Evolutionary conservation across 768 basidiomycete genomes (phyloP).

Genomic region (Saitozyma podzolica): DNA sequence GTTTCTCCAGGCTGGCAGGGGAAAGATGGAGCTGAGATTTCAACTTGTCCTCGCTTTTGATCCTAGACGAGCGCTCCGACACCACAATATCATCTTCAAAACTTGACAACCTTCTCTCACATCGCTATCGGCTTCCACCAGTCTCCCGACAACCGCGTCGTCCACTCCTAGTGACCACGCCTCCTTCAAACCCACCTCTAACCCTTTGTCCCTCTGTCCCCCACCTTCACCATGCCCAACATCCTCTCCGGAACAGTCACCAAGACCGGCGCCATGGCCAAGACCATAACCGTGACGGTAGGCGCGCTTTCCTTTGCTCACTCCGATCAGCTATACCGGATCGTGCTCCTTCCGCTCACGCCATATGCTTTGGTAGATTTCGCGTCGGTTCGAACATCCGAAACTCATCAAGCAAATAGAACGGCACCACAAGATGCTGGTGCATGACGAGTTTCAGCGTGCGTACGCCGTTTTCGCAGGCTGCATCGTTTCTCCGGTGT

Average conservation of each 20-base stretch:
- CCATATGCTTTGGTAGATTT: conserved; percentile 16
- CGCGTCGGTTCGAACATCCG: conserved; percentile 44
- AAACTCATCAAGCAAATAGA: conserved; percentile 41
- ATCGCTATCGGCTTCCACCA: too few relatives aligned
- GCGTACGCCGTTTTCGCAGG: conserved; percentile 11
- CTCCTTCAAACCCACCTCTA: too few relatives aligned
- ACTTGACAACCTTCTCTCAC: too few relatives aligned
- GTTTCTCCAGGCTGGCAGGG: too few relatives aligned
- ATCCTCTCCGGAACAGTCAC: conserved; percentile 46
- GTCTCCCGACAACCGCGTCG: too few relatives aligned
- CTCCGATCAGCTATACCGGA: neutral
- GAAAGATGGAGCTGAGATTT: too few relatives aligned
- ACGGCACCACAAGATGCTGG: conserved; percentile 41
- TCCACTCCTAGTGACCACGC: too few relatives aligned
- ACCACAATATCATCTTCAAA: too few relatives aligned
- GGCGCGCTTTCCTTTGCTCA: conserved; percentile 7
- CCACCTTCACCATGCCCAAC: conserved; percentile 21
- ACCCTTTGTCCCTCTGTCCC: too few relatives aligned
- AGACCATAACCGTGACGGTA: conserved; percentile 50
- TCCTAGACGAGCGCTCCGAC: too few relatives aligned
- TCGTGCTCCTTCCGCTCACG: neutral
- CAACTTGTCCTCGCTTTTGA: too few relatives aligned
- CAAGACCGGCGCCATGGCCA: conserved; percentile 46
- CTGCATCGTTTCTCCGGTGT: neutral
- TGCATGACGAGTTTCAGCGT: conserved; percentile 46